Evolutionary conservation across 1,284 basidiomycete genomes (phyloP).

Genomic region (Phenoliferia sp.): DNA sequence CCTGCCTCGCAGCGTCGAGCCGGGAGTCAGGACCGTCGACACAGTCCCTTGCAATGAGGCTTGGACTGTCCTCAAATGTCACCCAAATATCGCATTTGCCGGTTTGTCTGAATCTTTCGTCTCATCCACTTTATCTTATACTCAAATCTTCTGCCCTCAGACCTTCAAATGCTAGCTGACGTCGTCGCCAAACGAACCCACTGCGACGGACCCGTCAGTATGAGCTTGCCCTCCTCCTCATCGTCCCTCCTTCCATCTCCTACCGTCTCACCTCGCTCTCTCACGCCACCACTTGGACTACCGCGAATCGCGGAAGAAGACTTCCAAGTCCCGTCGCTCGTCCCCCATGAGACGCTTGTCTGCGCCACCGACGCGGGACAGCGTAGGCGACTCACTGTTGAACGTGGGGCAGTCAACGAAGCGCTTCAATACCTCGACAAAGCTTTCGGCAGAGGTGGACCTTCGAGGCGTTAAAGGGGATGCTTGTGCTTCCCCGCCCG

Average conservation of each 20-base stretch:
- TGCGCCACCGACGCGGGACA: slow-evolving; percentile 22
- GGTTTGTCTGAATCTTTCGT: slow-evolving; percentile 16
- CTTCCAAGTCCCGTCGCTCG: slow-evolving; percentile 1
- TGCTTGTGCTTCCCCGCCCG: not conserved
- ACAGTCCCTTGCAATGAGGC: slow-evolving; percentile 36
- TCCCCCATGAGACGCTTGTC: slow-evolving; percentile 9
- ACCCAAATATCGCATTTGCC: slow-evolving; percentile 36
- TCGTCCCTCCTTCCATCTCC: not conserved
- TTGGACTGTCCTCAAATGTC: slow-evolving; percentile 33
- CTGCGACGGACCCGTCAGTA: slow-evolving; percentile 25
- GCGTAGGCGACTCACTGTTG: slow-evolving; percentile 29
- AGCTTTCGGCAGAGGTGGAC: slow-evolving; percentile 9
- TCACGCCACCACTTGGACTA: not conserved
- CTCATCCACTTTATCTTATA: not conserved
- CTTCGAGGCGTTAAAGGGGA: not conserved
- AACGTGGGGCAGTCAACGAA: slow-evolving; percentile 33
- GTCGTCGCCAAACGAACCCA: slow-evolving; percentile 37
- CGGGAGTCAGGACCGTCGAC: slow-evolving; percentile 17
- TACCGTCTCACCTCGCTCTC: not conserved
- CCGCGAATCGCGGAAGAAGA: not conserved
- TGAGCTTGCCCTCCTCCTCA: not conserved
- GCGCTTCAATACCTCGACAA: slow-evolving; percentile 32
- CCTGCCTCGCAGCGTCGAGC: slow-evolving; percentile 14
- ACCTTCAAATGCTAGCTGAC: slow-evolving; percentile 39
- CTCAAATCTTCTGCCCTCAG: slow-evolving; percentile 8